Evolutionary conservation across 768 basidiomycete species (phyloP).

Genomic region (Hirschioporus abietinus): DNA sequence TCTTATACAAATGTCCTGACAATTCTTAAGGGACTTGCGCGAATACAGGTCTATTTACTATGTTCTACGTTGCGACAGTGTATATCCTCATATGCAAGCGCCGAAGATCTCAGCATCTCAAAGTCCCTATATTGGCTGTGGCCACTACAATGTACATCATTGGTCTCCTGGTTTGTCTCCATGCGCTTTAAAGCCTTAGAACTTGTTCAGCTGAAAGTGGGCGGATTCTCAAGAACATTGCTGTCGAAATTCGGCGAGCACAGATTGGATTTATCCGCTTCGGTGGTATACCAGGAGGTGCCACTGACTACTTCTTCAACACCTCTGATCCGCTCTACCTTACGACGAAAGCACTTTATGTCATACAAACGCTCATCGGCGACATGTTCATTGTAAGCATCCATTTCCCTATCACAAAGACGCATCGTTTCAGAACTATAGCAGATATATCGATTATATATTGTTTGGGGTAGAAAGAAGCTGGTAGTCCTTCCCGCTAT

Average conservation of each 20-base stretch:
- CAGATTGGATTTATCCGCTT: background rate
- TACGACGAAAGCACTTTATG: background rate
- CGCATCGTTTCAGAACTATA: background rate
- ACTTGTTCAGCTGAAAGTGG: background rate
- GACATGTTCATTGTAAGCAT: background rate
- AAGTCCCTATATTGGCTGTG: background rate
- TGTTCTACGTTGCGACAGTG: background rate
- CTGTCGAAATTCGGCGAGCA: background rate
- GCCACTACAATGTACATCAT: background rate
- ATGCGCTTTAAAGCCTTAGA: background rate
- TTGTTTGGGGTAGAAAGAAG: conserved; percentile 14
- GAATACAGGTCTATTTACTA: background rate
- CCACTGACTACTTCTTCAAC: background rate
- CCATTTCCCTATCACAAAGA: background rate
- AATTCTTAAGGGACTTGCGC: background rate
- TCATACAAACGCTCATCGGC: background rate
- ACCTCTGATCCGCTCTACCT: background rate
- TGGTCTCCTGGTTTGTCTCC: background rate
- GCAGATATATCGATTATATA: conserved; percentile 11
- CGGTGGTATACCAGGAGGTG: background rate
- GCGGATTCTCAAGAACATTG: background rate
- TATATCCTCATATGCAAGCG: background rate
- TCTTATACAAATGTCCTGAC: background rate
- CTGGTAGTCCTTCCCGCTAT: conserved; percentile 3
- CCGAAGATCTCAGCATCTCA: background rate